phyloP scores from a whole-genome alignment of 2,329 filamentous ascomycete genomes.

The Fusarium denticulatum region DNA sequence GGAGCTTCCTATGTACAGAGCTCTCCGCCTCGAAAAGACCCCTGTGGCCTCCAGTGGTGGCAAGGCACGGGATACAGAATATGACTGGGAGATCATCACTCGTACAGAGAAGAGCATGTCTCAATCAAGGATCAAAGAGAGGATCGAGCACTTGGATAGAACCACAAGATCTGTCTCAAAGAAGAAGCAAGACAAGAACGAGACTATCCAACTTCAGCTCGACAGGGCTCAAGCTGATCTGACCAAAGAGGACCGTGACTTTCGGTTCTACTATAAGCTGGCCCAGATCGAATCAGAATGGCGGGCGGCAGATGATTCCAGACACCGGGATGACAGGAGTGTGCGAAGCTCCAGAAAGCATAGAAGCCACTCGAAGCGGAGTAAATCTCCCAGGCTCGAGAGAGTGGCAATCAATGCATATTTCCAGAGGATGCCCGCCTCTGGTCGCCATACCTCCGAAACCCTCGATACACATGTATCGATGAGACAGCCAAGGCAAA shows the following conservation, averaged over 20 bases:
- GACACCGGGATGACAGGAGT: conserved; percentile 31
- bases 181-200: conserved; percentile 52
- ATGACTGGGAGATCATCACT: conserved; percentile 55
- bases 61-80: conserved; percentile 46
- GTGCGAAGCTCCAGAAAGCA: conserved; percentile 36
- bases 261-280: conserved; percentile 53
- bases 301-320: conserved; percentile 41
- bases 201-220: conserved; percentile 54
- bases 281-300: conserved; percentile 57
- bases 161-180: conserved; percentile 46
- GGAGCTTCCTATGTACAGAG: conserved; percentile 50
- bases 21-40: conserved; percentile 56
- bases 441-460: conserved; percentile 44
- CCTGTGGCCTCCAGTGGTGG: conserved; percentile 47
- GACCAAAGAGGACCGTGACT: conserved; percentile 48
- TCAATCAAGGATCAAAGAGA: conserved; percentile 49
- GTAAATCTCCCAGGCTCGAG: conserved; percentile 48
- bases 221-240: conserved; percentile 52
- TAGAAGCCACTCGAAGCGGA: conserved; percentile 11
- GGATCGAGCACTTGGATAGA: conserved; percentile 52
- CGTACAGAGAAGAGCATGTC: conserved; percentile 49
- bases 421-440: conserved; percentile 54
- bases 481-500: not conserved
- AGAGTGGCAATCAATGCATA: conserved; percentile 57
- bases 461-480: conserved; percentile 41